Evolutionary conservation across 2,329 filamentous ascomycete genomes (phyloP), one percentile per base, ranked within the genome.

Genomic region (Westerdykella sp.): DNA sequence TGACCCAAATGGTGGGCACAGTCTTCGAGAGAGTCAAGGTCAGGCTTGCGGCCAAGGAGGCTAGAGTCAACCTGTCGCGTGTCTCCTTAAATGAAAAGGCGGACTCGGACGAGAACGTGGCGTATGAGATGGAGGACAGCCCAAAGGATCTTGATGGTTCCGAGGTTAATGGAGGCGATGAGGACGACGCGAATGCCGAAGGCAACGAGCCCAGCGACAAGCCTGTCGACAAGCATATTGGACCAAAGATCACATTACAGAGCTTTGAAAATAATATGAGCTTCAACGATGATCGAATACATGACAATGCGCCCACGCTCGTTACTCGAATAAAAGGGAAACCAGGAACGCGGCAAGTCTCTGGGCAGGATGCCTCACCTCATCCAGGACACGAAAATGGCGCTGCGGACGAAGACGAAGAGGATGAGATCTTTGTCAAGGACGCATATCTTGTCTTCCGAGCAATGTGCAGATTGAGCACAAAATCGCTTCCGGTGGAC

Each of bases 1-100:
- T 98, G 60, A 95, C 91, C 3, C 93, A 98, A 69, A 98, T 98
- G 93, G 88, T 97, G 32, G 90, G 91, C 52, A 97, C 91, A 1
- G 93, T 98, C 3, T 98, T 98, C 59, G 93, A 98, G 68, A 77
- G 93, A 48, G 91, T 98, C 51, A 94, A 93, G 71, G 79, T 80
- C 1, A 79, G 93, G 41, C 72, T 98, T 48, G 84, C 90, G 45
- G 81, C 89, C 73, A 96, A 95, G 67, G 90, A 96, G 62, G 76
- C 85, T 30, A 80, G 88, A 15, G 57, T 85, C 43, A 80, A 77
- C 54, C 71, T 62, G 11, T 71, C 69, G 46, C 72, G 64, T 55
- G 72, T 59, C 40, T 74, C 62, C 51, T 61, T 64, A 21, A 69
- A 70, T 37, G 67, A 55, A 15, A 57, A 59, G 38, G 55, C 59